These are phyloP conservation scores for Fraxinus cuspidata DNA, from an alignment of 257 asterid species.

Conservation along the genomic window DNA sequence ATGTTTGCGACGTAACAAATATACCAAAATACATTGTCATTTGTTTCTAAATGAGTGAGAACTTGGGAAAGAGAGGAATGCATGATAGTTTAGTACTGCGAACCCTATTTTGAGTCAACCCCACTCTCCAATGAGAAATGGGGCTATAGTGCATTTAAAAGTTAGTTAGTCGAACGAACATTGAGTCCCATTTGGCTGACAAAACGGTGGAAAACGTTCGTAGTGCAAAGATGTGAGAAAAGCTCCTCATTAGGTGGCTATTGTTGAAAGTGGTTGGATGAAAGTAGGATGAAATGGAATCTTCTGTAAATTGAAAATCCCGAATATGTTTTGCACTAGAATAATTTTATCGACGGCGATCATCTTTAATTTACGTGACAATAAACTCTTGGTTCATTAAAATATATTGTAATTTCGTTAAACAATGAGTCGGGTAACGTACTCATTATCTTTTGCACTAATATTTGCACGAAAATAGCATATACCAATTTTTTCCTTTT, in stretches of 20 bases:
- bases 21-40: no score
- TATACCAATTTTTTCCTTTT: no score
- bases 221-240: constrained; percentile 11
- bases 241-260: constrained; percentile 31
- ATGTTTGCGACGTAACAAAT: no score
- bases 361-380: background rate
- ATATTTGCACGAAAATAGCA: no score
- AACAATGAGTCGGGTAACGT: no score
- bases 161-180: background rate
- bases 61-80: no score
- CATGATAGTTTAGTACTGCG: no score
- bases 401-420: no score
- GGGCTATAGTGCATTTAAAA: constrained; percentile 9
- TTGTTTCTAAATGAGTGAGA: constrained; percentile 2
- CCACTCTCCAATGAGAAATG: constrained; percentile 9
- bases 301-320: background rate
- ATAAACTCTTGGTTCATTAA: no score
- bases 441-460: no score
- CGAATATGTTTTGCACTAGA: background rate
- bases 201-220: constrained; percentile 27
- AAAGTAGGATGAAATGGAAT: background rate
- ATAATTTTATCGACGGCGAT: no score
- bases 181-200: constrained; percentile 26
- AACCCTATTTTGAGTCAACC: background rate
- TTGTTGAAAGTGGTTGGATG: constrained; percentile 7